Base-by-base conservation (phyloP, 352 stramenopile species). In the Pythium monospermum region DNA sequence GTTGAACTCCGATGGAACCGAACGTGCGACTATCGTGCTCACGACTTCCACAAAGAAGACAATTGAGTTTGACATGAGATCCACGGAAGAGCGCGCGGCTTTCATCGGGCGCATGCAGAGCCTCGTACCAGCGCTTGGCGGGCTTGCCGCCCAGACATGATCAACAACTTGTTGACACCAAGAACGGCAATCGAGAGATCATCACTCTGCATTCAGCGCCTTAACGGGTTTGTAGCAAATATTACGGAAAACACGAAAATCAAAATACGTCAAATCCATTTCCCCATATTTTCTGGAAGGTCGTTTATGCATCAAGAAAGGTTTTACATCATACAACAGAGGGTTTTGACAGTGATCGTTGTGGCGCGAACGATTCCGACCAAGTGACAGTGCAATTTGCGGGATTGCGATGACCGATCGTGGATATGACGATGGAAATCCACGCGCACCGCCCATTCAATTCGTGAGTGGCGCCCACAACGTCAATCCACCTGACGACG, bases 61-160 rank as follows among this genome's bases (percentile, higher is more conserved):
- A 26, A 39, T 68, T 31, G 64, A 78, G 55, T 53, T 80, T 25
- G 67, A 76, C 21, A 78, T 83, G 71, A 60, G 65, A 43, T 76
- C 66, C 22, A 32, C 42, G 23, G 44, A 59, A 12, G 71, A 83
- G 22, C 66, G 71, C 36, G 26, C 65, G 25, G 66, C 61, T 18
- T 68, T 78, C 44, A 45, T 28, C n/a, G 15, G 37, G 10, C 57
- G 45, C 38, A 38, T 65, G 18, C 31, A 56, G 38, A 39, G 27
- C 30, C 16, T 72, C 22, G 36, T 61, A 10, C 56, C 68, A 4
- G 37, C 56, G 15, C 36, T 74, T 13, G 38, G 25, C 23, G 22
- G 39, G 31, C 31, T n/a, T n/a, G n/a, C n/a, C n/a, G n/a, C n/a
- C n/a, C n/a, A n/a, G n/a, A n/a, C 39, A 2, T 26, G 40, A 7